Evolutionary conservation across 2,329 filamentous ascomycete genomes (phyloP), one percentile per base, ranked within the genome.

Genomic region (Fulvia fulva): DNA sequence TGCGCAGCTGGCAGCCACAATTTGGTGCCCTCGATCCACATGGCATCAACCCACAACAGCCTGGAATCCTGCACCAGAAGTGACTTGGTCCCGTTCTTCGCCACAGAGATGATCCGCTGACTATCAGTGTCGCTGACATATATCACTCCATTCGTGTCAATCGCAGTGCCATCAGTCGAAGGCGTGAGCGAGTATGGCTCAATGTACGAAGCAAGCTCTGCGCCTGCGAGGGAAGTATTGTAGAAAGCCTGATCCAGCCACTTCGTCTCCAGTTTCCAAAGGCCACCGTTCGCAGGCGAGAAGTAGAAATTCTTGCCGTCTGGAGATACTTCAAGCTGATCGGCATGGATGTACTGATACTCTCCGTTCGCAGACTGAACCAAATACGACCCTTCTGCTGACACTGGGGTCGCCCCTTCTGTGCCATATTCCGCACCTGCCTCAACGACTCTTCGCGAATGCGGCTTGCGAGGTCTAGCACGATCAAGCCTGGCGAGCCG

Each of bases 251-350:
- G 60, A 46, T 74, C 68, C n/a, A 75, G 62, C 41, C 66, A 73
- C 22, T 62, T 60, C 0, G 73, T 76, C 53, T 70, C 62, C 58
- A 76, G 71, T 6, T 70, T 67, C 43, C 58, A 71, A 60, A 77
- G 61, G 1, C 72, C 70, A 12, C 75, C 74, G 45, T 63, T 71
- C 3, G 67, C 64, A 7, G 74, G 72, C 55, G 76, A 73, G 55
- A 73, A 76, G 62, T 76, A 76, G 43, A 72, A 66, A 34, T 67
- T 75, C 21, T 68, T 62, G 2, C 70, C 72, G 46, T 75, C 70
- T 1, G 74, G 74, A 0, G 71, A 75, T 5, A 76, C 72, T 62
- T 76, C 74, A n/a, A 73, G 68, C 54, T 76, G 74, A 56, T 75
- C 73, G 21, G 71, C 68, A 23, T 70, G 68, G 50, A 72, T 61